A percentile compares a stretch with the other conserved stretches of the same genome.
phyloP scores from a whole-genome alignment of 1,139 yeast genomes.

The Pichia sp. region DNA sequence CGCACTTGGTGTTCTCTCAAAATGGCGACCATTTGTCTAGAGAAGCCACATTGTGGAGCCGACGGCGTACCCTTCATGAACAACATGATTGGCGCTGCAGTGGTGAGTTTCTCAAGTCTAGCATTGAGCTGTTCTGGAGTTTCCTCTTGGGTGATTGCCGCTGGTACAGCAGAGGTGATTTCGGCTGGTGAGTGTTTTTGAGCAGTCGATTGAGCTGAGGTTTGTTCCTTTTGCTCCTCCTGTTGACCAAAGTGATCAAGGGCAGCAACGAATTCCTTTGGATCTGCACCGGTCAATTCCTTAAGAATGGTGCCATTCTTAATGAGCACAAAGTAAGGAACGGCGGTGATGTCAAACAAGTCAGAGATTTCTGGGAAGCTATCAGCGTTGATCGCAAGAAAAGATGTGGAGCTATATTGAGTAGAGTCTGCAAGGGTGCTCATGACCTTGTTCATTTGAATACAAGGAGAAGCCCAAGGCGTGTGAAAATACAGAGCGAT shows the following conservation, averaged over 20 bases:
- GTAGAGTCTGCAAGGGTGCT: slow-evolving; percentile 46
- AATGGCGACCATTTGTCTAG: slow-evolving; percentile 89
- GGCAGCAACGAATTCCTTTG: slow-evolving; percentile 77
- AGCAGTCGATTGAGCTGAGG: slow-evolving; percentile 2
- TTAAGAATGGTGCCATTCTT: slow-evolving; percentile 76
- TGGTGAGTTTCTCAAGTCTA: slow-evolving; percentile 72
- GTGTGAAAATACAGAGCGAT: slow-evolving; percentile 85
- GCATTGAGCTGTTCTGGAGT: slow-evolving; percentile 76
- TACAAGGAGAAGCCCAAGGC: slow-evolving; percentile 95
- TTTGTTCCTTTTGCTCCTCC: slow-evolving; percentile 2
- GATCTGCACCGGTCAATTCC: slow-evolving; percentile 92
- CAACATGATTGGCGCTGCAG: slow-evolving; percentile 95
- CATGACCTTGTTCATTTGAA: slow-evolving; percentile 71
- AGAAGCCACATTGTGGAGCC: slow-evolving; percentile 95
- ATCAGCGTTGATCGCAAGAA: slow-evolving; percentile 81
- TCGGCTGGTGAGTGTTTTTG: slow-evolving; percentile 5
- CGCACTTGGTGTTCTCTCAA: slow-evolving; percentile 89
- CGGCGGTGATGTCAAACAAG: slow-evolving; percentile 88
- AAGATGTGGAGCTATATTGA: slow-evolving; percentile 35
- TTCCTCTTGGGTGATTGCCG: slow-evolving; percentile 40
- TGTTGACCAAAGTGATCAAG: slow-evolving; percentile 54
- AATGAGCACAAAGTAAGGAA: slow-evolving; percentile 85
- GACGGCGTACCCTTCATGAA: slow-evolving; percentile 99
- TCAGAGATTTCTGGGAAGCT: slow-evolving; percentile 81
- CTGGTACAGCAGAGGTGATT: neutral